Evolutionary conservation across 345 rosid species (phyloP), one percentile per base, ranked within the genome.

Genomic region (Sapria himalayana): DNA sequence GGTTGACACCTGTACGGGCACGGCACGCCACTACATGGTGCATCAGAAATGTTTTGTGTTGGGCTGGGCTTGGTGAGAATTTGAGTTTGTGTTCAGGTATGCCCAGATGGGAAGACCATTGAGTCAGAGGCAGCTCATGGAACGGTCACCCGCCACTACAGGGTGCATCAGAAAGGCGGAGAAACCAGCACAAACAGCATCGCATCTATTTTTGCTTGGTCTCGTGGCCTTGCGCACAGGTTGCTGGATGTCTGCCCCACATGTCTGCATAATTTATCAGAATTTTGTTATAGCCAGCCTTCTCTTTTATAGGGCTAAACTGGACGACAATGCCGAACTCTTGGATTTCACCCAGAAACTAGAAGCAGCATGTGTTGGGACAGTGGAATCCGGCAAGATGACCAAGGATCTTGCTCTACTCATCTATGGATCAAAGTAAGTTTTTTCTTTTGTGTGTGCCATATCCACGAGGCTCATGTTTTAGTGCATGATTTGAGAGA

Each of bases 81-180:
- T n/a, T n/a, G n/a, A n/a, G n/a, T n/a, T n/a, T 52, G 44, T 4
- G 8, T 37, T 50, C 66, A 89, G 98, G 95, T 89, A 25, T 89
- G 98, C 54, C 98, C 98, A 0, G 98, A 89, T 57, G 98, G 98
- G 11, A 89, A 82, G 68, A 89, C 98, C 0, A 82, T 89, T 22
- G 98, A 89, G 68, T 89, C 98, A 41, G 98, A 89, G 64, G 98
- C 98, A 17, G 98, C 98, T 3, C 98, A 89, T 25, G 98, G 98
- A 35, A 89, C 98, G 0, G 98, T 89, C 20, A 89, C 98, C 1
- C 69, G 98, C 22, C 98, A 89, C 67, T 89, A 56, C 64, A 64
- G 98, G 52, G 98, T 89, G 59, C 95, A 89, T 34, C 98, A 89
- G 69, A 89, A 82, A 60, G 95, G 95, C 40, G 98, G 98, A 15